A percentile compares a stretch with the other conserved stretches of the same genome.
Conservation (phyloP, 352 stramenopile species). For the Globisporangium viniferum region DNA sequence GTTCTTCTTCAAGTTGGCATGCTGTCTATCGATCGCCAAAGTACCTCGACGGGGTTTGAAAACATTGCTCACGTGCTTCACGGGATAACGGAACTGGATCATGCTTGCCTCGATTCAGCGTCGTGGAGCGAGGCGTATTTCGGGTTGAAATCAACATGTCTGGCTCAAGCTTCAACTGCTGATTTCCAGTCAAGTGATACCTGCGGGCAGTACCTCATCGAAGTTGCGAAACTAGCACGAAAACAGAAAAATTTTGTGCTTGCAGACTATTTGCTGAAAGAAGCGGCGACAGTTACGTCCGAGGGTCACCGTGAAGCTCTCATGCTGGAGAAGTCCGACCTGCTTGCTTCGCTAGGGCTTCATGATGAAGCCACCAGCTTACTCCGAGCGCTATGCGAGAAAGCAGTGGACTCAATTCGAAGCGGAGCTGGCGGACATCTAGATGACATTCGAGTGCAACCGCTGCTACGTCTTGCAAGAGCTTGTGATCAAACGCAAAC, state of each 20-base stretch:
- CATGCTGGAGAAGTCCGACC: constrained; percentile 34
- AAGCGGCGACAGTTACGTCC: constrained; percentile 13
- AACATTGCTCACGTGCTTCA: neutral
- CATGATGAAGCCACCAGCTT: constrained; percentile 27
- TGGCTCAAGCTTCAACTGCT: neutral
- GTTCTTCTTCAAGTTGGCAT: constrained; percentile 21
- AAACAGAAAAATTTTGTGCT: constrained; percentile 55
- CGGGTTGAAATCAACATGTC: neutral
- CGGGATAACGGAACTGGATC: constrained; percentile 20
- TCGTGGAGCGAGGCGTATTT: constrained; percentile 32
- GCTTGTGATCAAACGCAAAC: constrained; percentile 19
- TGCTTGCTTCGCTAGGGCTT: constrained; percentile 35
- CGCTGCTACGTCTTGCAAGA: constrained; percentile 33
- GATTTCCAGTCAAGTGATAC: neutral
- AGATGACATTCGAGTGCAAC: neutral
- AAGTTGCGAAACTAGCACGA: constrained; percentile 41
- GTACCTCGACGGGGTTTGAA: neutral
- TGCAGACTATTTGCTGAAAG: constrained; percentile 27
- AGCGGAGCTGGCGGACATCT: neutral
- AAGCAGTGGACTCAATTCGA: neutral
- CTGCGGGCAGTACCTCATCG: constrained; percentile 19
- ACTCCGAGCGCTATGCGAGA: constrained; percentile 27
- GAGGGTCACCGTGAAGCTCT: neutral
- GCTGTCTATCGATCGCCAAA: neutral
- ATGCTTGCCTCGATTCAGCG: constrained; percentile 29